Conservation (phyloP, 1,139 yeast species). For the Geotrichum cucujoidarum region DNA sequence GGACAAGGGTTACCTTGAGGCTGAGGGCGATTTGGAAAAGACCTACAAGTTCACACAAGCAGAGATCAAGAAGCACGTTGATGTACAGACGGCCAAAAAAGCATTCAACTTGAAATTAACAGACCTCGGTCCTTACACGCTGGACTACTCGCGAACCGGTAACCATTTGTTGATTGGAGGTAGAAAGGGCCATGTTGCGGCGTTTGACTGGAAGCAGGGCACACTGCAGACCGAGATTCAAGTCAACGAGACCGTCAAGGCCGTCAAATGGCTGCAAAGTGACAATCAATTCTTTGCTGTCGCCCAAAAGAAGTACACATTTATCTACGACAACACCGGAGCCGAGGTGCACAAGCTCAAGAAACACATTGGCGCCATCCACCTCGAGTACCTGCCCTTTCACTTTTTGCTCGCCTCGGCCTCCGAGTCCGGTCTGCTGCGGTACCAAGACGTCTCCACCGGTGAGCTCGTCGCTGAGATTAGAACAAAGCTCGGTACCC, state of each 20-base stretch:
- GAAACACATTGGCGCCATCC: conserved; percentile 81
- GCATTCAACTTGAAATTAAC: conserved; percentile 67
- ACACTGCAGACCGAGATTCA: conserved; percentile 73
- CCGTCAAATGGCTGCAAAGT: conserved; percentile 83
- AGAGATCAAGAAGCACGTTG: conserved; percentile 77
- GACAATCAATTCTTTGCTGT: conserved; percentile 87
- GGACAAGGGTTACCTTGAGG: conserved; percentile 78
- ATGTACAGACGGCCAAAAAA: conserved; percentile 61
- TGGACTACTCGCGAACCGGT: conserved; percentile 84
- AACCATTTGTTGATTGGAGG: conserved; percentile 83
- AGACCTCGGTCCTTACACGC: conserved; percentile 80
- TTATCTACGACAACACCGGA: conserved; percentile 86
- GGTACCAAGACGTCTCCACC: conserved; percentile 93
- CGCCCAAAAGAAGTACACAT: conserved; percentile 93
- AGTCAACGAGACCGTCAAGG: conserved; percentile 82
- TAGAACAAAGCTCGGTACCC: conserved; percentile 86
- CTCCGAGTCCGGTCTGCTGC: conserved; percentile 80
- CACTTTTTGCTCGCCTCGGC: conserved; percentile 85
- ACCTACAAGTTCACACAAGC: conserved; percentile 81
- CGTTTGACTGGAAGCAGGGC: conserved; percentile 95
- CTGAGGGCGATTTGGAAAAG: conserved; percentile 85
- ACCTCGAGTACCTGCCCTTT: conserved; percentile 84
- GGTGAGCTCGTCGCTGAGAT: conserved; percentile 80
- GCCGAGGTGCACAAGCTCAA: conserved; percentile 86
- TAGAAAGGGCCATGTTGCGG: conserved; percentile 87